Percentiles rank a stretch among this genome's conserved stretches.
phyloP scores from a whole-genome alignment of 768 basidiomycete genomes.

The Tulasnella calospora region DNA sequence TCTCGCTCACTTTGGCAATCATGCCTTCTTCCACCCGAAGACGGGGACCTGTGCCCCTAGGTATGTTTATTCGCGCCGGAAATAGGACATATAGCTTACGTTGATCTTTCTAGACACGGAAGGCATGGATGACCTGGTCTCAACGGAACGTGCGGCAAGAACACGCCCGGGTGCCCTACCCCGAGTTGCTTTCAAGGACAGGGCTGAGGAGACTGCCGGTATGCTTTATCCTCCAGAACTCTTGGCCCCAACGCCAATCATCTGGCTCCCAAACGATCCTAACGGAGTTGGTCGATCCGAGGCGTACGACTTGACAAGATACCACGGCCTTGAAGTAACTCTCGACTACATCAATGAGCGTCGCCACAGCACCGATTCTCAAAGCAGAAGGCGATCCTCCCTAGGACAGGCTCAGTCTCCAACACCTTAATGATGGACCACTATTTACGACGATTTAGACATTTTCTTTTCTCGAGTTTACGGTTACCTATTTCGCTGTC shows the following conservation, averaged over 20 bases:
- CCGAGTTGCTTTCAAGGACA: slow-evolving; percentile 63
- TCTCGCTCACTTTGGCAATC: slow-evolving; percentile 71
- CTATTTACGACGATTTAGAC: neutral
- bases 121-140: slow-evolving; percentile 72
- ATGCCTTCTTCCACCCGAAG: slow-evolving; percentile 48
- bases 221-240: slow-evolving; percentile 80
- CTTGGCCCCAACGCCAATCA: slow-evolving; percentile 68
- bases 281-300: slow-evolving; percentile 61
- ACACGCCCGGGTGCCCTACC: slow-evolving; percentile 74
- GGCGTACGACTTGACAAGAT: slow-evolving; percentile 68
- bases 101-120: slow-evolving; percentile 53
- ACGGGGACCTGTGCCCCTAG: slow-evolving; percentile 57
- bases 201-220: slow-evolving; percentile 69
- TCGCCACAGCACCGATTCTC: neutral
- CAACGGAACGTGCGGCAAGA: slow-evolving; percentile 70
- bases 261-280: slow-evolving; percentile 76
- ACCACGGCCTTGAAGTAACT: slow-evolving; percentile 65
- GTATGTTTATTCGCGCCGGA: slow-evolving; percentile 42
- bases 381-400: slow-evolving; percentile 6
- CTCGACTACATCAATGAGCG: slow-evolving; percentile 49
- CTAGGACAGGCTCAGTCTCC: neutral
- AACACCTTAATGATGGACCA: neutral
- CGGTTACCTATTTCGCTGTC: neutral
- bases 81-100: slow-evolving; percentile 5
- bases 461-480: neutral